Evolutionary conservation across 352 stramenopile genomes (phyloP).

Genomic region (Phytophthora colocasiae): DNA sequence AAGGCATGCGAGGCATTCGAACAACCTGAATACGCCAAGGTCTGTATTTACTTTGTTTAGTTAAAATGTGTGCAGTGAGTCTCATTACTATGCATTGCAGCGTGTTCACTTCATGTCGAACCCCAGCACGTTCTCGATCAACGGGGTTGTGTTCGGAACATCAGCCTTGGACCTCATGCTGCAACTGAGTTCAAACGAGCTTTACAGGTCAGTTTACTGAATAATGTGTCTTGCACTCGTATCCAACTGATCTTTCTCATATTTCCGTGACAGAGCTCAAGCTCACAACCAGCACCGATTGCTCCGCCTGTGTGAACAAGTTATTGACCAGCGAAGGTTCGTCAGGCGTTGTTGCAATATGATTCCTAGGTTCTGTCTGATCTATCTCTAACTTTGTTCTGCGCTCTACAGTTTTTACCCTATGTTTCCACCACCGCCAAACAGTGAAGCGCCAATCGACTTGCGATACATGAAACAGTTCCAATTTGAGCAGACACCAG

Average conservation of each 20-base stretch:
- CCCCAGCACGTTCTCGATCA: slow-evolving; percentile 95
- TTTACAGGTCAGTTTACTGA: slow-evolving; percentile 50
- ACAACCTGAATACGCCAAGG: slow-evolving; percentile 64
- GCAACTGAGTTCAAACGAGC: slow-evolving; percentile 84
- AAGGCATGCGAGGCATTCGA: slow-evolving; percentile 80
- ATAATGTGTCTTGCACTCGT: background rate
- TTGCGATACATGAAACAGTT: slow-evolving; percentile 93
- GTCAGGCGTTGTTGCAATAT: background rate
- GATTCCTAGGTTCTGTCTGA: background rate
- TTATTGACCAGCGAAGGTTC: slow-evolving; percentile 84
- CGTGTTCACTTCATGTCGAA: slow-evolving; percentile 96
- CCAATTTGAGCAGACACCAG: slow-evolving; percentile 92
- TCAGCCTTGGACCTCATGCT: slow-evolving; percentile 94
- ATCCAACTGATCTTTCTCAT: background rate
- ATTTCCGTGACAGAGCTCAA: slow-evolving; percentile 43
- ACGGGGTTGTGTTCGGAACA: slow-evolving; percentile 94
- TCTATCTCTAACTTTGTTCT: slow-evolving; percentile 4
- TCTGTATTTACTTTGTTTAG: slow-evolving; percentile 17
- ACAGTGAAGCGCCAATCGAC: slow-evolving; percentile 88
- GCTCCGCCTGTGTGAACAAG: slow-evolving; percentile 78
- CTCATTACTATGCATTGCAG: slow-evolving; percentile 28
- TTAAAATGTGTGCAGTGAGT: slow-evolving; percentile 6
- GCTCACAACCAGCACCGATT: slow-evolving; percentile 72
- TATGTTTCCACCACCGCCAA: slow-evolving; percentile 75
- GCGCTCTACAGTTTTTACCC: slow-evolving; percentile 68